Conservation (phyloP, 148 eudicot species). For the Rhododendron ferrugineum region DNA sequence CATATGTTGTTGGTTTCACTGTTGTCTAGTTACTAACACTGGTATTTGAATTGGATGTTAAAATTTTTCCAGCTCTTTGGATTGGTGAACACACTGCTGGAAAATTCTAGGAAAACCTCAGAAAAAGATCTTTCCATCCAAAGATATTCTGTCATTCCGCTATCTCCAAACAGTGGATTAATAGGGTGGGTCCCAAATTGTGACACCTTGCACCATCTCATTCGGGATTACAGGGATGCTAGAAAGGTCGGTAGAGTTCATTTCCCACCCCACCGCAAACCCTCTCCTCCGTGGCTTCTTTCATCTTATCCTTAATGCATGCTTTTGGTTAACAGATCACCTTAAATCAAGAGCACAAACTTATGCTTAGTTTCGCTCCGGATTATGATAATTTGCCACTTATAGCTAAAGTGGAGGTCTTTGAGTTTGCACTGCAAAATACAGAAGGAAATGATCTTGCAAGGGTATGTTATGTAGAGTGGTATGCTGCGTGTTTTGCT, state of each 20-base stretch:
- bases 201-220: constrained; percentile 95
- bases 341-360: constrained; percentile 87
- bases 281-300: not conserved
- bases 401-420: constrained; percentile 91
- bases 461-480: constrained; percentile 44
- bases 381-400: constrained; percentile 95
- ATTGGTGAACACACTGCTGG: constrained; percentile 89
- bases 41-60: not conserved
- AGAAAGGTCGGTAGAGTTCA: constrained; percentile 57
- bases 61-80: constrained; percentile 71
- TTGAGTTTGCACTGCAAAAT: constrained; percentile 84
- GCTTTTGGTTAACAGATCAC: constrained; percentile 54
- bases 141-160: constrained; percentile 88
- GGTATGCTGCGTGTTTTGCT: not conserved
- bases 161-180: constrained; percentile 98
- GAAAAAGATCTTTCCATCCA: constrained; percentile 90
- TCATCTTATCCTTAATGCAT: constrained; percentile 8
- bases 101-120: constrained; percentile 81
- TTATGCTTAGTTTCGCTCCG: constrained; percentile 88
- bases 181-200: constrained; percentile 98
- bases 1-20: not conserved
- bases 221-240: constrained; percentile 92
- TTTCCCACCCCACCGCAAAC: not conserved
- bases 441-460: constrained; percentile 92
- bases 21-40: not conserved